Percentiles rank a stretch among this genome's conserved stretches.
Evolutionary conservation across 2,329 filamentous ascomycete genomes (phyloP).

Genomic region (Dactylellina parvicollis): DNA sequence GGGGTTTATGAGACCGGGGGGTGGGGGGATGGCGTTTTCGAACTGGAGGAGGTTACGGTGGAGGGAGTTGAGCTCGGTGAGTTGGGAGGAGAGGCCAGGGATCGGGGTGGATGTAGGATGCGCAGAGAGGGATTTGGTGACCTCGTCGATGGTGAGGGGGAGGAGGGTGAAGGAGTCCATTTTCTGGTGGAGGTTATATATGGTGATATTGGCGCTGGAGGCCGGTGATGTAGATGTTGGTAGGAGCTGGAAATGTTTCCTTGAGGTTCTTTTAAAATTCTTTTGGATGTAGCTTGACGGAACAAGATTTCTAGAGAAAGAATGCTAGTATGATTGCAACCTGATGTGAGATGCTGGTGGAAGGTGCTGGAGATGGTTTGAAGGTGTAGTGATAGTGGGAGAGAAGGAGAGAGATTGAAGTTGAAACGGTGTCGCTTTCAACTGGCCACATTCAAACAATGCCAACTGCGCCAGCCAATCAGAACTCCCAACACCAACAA

Average conservation of each 20-base stretch:
- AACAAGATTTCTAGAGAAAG: background rate
- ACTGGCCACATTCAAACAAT: conserved; percentile 30
- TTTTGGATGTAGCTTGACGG: background rate
- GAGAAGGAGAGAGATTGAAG: background rate
- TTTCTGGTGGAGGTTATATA: background rate
- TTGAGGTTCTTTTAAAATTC: background rate
- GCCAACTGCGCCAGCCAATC: conserved; percentile 10
- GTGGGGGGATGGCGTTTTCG: conserved; percentile 75
- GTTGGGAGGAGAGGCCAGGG: conserved; percentile 70
- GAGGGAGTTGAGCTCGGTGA: conserved; percentile 79
- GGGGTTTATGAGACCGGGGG: conserved; percentile 89
- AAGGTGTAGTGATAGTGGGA: background rate
- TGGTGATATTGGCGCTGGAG: background rate
- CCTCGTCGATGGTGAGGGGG: conserved; percentile 81
- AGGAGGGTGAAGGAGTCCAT: conserved; percentile 80
- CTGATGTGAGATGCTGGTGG: background rate
- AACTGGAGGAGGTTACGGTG: conserved; percentile 78
- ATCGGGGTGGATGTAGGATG: conserved; percentile 61
- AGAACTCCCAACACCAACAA: conserved; percentile 7
- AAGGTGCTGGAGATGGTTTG: background rate
- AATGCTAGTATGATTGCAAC: background rate
- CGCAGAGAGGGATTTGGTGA: conserved; percentile 76
- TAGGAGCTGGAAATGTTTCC: background rate
- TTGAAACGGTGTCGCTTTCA: conserved; percentile 38
- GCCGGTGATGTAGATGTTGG: background rate